Evolutionary conservation across 805 yeast species (phyloP).

Genomic region (Candida methanosorbosa): DNA sequence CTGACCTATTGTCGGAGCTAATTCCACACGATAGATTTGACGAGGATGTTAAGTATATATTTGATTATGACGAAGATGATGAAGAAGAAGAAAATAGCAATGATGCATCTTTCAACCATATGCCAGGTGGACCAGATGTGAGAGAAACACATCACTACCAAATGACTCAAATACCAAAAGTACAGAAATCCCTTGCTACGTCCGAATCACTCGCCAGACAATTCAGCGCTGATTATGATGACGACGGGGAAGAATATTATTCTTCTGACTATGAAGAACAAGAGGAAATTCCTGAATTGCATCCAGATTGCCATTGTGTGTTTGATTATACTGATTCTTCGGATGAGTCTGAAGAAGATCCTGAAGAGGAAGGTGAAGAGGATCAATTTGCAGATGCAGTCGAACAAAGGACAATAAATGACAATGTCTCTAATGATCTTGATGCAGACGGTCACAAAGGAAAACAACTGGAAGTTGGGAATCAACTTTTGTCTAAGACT

Average conservation of each 20-base stretch:
- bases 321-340: slow-evolving; percentile 14
- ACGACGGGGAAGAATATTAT: slow-evolving; percentile 1
- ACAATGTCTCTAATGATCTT: too few relatives aligned
- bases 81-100: slow-evolving; percentile 16
- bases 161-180: too few relatives aligned
- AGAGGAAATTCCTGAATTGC: slow-evolving; percentile 16
- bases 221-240: neutral
- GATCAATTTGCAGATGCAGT: slow-evolving; percentile 5
- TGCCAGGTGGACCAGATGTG: too few relatives aligned
- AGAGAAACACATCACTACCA: too few relatives aligned
- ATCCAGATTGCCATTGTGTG: slow-evolving; percentile 30
- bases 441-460: too few relatives aligned
- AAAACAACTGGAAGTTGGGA: too few relatives aligned
- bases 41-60: slow-evolving; percentile 41
- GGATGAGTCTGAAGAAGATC: slow-evolving; percentile 12
- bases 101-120: neutral
- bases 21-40: slow-evolving; percentile 59
- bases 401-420: too few relatives aligned
- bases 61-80: slow-evolving; percentile 23
- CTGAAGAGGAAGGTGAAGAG: slow-evolving; percentile 5
- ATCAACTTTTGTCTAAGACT: too few relatives aligned
- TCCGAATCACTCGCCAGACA: too few relatives aligned
- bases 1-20: slow-evolving; percentile 44
- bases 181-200: too few relatives aligned
- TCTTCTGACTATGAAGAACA: slow-evolving; percentile 13